These are phyloP conservation scores for Saturnispora zaruensis DNA, from an alignment of 805 yeast species.

Conservation along the genomic window DNA sequence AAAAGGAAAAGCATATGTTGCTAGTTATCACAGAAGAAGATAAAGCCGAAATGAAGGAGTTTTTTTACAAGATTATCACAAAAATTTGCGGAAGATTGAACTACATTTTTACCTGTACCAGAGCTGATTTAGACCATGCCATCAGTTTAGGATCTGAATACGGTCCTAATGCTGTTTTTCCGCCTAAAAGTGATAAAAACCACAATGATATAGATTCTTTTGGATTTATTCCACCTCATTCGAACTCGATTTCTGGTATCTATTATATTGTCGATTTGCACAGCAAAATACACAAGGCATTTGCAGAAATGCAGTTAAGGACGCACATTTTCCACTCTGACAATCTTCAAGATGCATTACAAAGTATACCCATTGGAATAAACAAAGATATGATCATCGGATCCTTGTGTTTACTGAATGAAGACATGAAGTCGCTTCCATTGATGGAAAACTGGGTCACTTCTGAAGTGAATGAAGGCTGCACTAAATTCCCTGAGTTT, in stretches of 20 bases:
- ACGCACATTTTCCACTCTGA: constrained; percentile 28
- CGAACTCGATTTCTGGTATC: constrained; percentile 54
- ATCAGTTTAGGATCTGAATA: constrained; percentile 6
- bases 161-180: constrained; percentile 6
- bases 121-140: constrained; percentile 31
- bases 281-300: constrained; percentile 29
- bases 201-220: constrained; percentile 21
- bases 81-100: constrained; percentile 25
- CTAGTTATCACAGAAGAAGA: constrained; percentile 37
- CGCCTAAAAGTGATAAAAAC: constrained; percentile 10
- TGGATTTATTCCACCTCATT: constrained; percentile 55
- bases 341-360: constrained; percentile 23
- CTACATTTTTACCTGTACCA: constrained; percentile 26
- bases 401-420: constrained; percentile 19
- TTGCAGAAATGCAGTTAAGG: constrained; percentile 35
- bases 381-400: constrained; percentile 23
- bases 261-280: constrained; percentile 42
- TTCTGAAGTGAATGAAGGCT: constrained; percentile 24
- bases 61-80: constrained; percentile 21
- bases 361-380: constrained; percentile 13
- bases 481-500: constrained; percentile 32
- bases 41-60: constrained; percentile 30
- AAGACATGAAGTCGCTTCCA: constrained; percentile 20
- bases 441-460: constrained; percentile 33
- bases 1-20: constrained; percentile 19